A percentile compares a stretch with the other conserved stretches of the same genome.
Conservation (phyloP, 257 asterid species). For the Solanum rostratum region DNA sequence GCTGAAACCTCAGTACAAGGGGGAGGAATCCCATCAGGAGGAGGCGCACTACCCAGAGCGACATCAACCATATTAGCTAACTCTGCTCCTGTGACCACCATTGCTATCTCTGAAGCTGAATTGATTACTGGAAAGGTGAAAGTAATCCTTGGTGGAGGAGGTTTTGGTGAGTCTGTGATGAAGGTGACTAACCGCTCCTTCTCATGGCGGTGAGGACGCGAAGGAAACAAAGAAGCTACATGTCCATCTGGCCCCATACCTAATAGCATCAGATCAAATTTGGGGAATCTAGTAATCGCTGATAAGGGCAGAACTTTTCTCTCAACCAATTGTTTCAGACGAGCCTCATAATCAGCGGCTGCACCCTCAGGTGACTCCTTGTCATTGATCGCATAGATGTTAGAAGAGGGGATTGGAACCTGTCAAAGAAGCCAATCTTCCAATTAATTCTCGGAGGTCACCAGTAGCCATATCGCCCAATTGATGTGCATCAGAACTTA, state of each 20-base stretch:
- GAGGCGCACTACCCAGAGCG: conserved; percentile 15
- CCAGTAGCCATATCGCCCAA: too few species aligned
- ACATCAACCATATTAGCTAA: conserved; percentile 35
- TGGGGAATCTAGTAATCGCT: conserved; percentile 45
- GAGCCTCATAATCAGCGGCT: conserved; percentile 63
- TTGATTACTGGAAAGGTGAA: conserved; percentile 83
- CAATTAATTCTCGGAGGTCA: not conserved
- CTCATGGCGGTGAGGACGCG: conserved; percentile 44
- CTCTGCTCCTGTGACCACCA: conserved; percentile 68
- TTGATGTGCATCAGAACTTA: not conserved
- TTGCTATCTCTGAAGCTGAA: conserved; percentile 69
- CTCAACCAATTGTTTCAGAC: conserved; percentile 31
- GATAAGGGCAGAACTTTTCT: conserved; percentile 33
- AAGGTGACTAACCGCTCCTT: conserved; percentile 69
- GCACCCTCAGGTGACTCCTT: conserved; percentile 49
- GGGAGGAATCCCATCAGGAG: conserved; percentile 15
- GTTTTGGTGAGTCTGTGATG: conserved; percentile 74
- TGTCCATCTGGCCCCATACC: conserved; percentile 95
- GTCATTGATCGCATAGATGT: conserved; percentile 53
- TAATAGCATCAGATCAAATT: conserved; percentile 65
- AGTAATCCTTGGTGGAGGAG: conserved; percentile 78
- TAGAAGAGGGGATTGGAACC: conserved; percentile 55
- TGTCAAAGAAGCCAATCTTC: conserved; percentile 2
- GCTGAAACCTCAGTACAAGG: conserved; percentile 51
- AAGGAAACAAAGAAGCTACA: conserved; percentile 78